Conservation (phyloP, 2,329 filamentous ascomycete genomes). For the Beauveria sp. region DNA sequence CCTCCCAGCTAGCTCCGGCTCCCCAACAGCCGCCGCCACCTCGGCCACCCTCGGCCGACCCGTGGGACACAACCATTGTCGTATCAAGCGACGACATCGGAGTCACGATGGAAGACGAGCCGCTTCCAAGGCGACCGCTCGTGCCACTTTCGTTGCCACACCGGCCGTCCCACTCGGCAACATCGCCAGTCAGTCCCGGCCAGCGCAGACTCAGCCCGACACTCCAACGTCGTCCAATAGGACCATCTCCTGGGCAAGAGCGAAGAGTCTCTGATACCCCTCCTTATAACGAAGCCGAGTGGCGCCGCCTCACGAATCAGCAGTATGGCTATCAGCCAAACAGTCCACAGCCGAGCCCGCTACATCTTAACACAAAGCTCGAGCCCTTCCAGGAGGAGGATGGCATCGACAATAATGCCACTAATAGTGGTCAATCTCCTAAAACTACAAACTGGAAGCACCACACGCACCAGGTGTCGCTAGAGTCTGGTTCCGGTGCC, state of each 20-base stretch:
- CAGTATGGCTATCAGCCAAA: neutral
- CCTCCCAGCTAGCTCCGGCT: slow-evolving; percentile 1
- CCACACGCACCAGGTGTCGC: slow-evolving; percentile 7
- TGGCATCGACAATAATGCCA: neutral
- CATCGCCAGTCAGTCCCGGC: slow-evolving; percentile 4
- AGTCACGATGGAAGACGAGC: slow-evolving; percentile 9
- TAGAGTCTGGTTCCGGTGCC: neutral
- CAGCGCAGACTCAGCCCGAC: neutral
- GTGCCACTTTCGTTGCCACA: slow-evolving; percentile 12
- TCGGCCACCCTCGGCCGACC: slow-evolving; percentile 32
- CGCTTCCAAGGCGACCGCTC: slow-evolving; percentile 6
- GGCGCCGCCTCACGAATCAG: slow-evolving; percentile 4
- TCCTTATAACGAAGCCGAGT: slow-evolving; percentile 8
- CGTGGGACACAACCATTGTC: slow-evolving; percentile 31
- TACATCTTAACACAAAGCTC: neutral
- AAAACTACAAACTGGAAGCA: neutral
- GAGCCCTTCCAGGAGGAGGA: neutral
- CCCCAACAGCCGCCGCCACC: slow-evolving; percentile 13
- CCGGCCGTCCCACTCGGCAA: slow-evolving; percentile 8
- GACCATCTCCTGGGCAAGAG: neutral
- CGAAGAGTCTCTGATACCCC: neutral
- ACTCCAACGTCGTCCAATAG: slow-evolving; percentile 1
- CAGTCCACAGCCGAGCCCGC: neutral
- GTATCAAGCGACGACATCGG: slow-evolving; percentile 13
- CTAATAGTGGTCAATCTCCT: neutral